Conservation (phyloP, 306 rosid species). For the Sindora glabra region DNA sequence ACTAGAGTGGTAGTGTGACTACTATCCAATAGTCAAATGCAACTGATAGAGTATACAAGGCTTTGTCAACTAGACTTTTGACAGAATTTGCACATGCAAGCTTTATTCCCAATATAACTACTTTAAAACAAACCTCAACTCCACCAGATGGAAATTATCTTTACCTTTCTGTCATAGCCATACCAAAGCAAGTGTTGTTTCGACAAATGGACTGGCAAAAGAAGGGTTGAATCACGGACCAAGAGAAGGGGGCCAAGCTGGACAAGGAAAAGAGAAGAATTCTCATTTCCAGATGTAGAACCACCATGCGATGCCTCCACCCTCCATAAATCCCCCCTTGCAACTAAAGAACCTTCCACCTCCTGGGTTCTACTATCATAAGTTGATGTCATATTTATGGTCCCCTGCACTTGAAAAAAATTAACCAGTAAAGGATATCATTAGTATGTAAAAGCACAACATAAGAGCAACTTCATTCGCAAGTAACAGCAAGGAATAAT, state of each 20-base stretch:
- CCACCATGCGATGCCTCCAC: conserved; percentile 86
- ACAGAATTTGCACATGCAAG: too few species aligned
- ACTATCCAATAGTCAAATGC: too few species aligned
- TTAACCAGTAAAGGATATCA: conserved; percentile 9
- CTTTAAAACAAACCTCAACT: not conserved
- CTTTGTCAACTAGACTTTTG: too few species aligned
- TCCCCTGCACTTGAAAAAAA: conserved; percentile 47
- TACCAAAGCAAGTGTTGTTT: conserved; percentile 97
- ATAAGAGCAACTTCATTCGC: not conserved
- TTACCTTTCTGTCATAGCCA: conserved; percentile 96
- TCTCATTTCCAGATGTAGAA: conserved; percentile 68
- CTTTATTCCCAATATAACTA: not conserved
- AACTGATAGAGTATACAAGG: too few species aligned
- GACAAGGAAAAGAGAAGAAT: conserved; percentile 78
- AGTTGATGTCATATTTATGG: conserved; percentile 62
- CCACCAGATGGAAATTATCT: conserved; percentile 7
- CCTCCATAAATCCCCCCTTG: conserved; percentile 97
- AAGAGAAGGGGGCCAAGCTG: conserved; percentile 94
- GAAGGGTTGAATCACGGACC: conserved; percentile 91
- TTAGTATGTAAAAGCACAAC: not conserved
- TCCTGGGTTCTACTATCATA: conserved; percentile 85
- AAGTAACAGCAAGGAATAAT: not conserved
- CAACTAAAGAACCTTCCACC: conserved; percentile 75
- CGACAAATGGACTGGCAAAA: conserved; percentile 89
- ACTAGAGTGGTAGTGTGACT: too few species aligned